Conservation (phyloP, 1,284 basidiomycete species). For the Lentinus polychrous region DNA sequence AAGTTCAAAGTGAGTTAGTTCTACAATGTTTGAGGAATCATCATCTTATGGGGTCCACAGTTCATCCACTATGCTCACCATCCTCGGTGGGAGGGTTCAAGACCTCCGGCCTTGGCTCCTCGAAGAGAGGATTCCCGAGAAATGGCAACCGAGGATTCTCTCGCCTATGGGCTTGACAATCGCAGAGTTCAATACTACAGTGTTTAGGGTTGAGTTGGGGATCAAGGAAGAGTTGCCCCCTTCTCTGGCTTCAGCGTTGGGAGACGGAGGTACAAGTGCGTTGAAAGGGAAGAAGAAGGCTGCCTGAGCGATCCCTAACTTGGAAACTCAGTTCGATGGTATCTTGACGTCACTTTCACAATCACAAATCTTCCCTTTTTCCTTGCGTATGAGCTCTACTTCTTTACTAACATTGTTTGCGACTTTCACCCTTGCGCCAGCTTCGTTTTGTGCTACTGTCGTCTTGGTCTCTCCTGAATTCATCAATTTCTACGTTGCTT, state of each 20-base stretch:
- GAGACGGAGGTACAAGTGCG: too few relatives aligned
- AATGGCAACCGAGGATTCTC: conserved; percentile 59
- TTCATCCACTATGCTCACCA: conserved; percentile 49
- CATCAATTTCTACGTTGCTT: too few relatives aligned
- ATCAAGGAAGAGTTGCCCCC: conserved; percentile 22
- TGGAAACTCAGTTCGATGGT: too few relatives aligned
- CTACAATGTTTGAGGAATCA: neutral
- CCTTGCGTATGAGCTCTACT: too few relatives aligned
- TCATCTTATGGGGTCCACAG: conserved; percentile 23
- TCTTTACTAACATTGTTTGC: too few relatives aligned
- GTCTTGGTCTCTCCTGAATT: too few relatives aligned
- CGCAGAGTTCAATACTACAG: conserved; percentile 46
- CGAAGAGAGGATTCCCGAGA: conserved; percentile 61
- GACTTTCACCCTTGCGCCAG: too few relatives aligned
- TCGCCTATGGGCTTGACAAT: conserved; percentile 55
- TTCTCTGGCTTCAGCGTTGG: neutral
- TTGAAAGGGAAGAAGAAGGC: too few relatives aligned
- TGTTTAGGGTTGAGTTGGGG: conserved; percentile 45
- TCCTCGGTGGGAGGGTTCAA: conserved; percentile 55
- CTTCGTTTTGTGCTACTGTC: too few relatives aligned
- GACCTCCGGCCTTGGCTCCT: conserved; percentile 49
- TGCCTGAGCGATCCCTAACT: too few relatives aligned
- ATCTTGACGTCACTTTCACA: too few relatives aligned
- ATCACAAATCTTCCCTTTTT: too few relatives aligned
- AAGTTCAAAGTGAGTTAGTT: conserved; percentile 55